Evolutionary conservation across 1,139 yeast species (phyloP).

Genomic region (Kodamaea arcana): DNA sequence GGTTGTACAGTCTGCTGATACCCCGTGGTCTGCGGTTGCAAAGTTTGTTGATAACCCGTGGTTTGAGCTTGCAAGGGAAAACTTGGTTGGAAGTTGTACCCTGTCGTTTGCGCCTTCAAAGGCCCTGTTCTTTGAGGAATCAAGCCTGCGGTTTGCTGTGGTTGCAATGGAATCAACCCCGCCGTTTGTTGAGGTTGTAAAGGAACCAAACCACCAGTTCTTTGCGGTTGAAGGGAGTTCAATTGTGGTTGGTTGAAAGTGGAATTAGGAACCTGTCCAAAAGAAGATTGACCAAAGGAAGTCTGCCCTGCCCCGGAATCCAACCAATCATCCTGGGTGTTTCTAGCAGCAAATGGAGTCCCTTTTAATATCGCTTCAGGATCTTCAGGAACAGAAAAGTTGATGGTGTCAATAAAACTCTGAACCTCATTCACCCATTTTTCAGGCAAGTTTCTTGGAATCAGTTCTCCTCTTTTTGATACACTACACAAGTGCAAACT

Average conservation of each 20-base stretch:
- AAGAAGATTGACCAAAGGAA: slow-evolving; percentile 20
- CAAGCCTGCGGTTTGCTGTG: slow-evolving; percentile 47
- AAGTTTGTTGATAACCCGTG: slow-evolving; percentile 8
- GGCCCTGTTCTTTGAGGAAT: slow-evolving; percentile 40
- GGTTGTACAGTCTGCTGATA: slow-evolving; percentile 6
- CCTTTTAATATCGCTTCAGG: slow-evolving; percentile 39
- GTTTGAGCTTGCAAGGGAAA: slow-evolving; percentile 10
- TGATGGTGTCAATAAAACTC: slow-evolving; percentile 84
- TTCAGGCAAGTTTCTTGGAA: slow-evolving; percentile 71
- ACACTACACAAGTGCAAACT: slow-evolving; percentile 85
- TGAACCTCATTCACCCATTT: slow-evolving; percentile 79
- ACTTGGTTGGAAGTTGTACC: slow-evolving; percentile 12
- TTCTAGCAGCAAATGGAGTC: slow-evolving; percentile 42
- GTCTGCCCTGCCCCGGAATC: slow-evolving; percentile 14
- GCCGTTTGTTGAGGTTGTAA: slow-evolving; percentile 49
- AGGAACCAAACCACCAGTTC: slow-evolving; percentile 44
- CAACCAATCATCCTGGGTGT: slow-evolving; percentile 27
- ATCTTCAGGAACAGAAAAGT: slow-evolving; percentile 69
- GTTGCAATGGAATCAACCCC: slow-evolving; percentile 42
- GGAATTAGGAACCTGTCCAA: slow-evolving; percentile 13
- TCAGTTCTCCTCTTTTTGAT: slow-evolving; percentile 69
- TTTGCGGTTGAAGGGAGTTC: slow-evolving; percentile 19
- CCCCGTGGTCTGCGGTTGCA: slow-evolving; percentile 11
- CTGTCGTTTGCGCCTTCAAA: slow-evolving; percentile 17
- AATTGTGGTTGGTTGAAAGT: slow-evolving; percentile 3